Evolutionary conservation across 805 yeast species (phyloP).

Genomic region (Huiozyma naganishii): DNA sequence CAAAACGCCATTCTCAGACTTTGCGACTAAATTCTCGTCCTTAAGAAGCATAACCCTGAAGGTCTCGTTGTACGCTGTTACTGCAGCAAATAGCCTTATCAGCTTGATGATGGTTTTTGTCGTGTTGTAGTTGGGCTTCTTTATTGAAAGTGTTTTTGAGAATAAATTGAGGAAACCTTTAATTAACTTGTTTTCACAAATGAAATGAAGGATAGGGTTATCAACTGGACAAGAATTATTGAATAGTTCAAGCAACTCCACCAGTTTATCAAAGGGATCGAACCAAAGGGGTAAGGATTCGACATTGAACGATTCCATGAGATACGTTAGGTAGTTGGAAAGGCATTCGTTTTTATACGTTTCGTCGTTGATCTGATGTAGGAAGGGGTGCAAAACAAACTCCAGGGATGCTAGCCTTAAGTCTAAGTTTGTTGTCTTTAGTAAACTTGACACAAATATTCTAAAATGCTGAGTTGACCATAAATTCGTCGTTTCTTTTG

Average conservation of each 20-base stretch:
- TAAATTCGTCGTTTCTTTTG: conserved; percentile 1
- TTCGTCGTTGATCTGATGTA: conserved; percentile 7
- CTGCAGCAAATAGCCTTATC: conserved; percentile 19
- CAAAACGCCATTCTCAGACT: conserved; percentile 15
- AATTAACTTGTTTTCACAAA: conserved; percentile 17
- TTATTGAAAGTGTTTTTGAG: conserved; percentile 13
- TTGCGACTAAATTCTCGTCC: conserved; percentile 11
- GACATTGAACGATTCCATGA: conserved; percentile 17
- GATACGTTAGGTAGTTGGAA: conserved; percentile 17
- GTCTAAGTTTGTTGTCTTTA: conserved; percentile 14
- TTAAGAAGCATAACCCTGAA: conserved; percentile 18
- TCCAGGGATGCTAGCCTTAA: conserved; percentile 16
- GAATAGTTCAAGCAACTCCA: conserved; percentile 13
- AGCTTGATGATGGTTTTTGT: conserved; percentile 14
- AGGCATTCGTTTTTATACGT: conserved; percentile 8
- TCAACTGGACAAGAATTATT: conserved; percentile 15
- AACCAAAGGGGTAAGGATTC: conserved; percentile 25
- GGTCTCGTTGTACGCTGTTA: conserved; percentile 21
- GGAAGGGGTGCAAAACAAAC: conserved; percentile 12
- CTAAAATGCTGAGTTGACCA: conserved; percentile 11
- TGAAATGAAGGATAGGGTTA: conserved; percentile 19
- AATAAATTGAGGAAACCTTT: conserved; percentile 18
- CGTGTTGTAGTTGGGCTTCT: conserved; percentile 10
- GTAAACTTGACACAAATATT: conserved; percentile 14
- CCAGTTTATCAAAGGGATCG: conserved; percentile 21